A percentile compares a stretch with the other conserved stretches of the same genome.
phyloP scores from a whole-genome alignment of 352 stramenopile genomes.

The Detonula confervacea region DNA sequence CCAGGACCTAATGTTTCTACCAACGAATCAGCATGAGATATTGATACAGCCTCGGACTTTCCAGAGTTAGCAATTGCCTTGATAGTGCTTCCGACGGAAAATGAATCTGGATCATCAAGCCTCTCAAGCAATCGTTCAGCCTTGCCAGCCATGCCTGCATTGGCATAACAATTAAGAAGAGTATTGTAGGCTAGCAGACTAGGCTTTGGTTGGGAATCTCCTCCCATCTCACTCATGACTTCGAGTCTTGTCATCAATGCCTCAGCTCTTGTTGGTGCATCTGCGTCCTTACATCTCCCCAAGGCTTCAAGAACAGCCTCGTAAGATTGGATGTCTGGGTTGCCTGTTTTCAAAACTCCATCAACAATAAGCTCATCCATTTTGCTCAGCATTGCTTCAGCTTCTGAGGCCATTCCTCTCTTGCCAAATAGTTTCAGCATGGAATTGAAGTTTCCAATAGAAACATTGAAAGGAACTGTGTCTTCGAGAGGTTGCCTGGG shows the following conservation, averaged over 20 bases:
- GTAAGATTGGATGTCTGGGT: conserved; percentile 37
- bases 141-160: conserved; percentile 41
- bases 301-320: conserved; percentile 51
- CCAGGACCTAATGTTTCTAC: conserved; percentile 8
- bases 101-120: conserved; percentile 2
- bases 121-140: conserved; percentile 32
- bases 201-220: conserved; percentile 20
- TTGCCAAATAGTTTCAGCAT: conserved; percentile 54
- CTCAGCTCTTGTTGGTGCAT: conserved; percentile 38
- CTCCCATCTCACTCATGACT: conserved; percentile 43
- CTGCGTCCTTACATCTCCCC: conserved; percentile 30
- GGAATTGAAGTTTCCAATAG: conserved; percentile 46
- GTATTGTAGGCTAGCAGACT: conserved; percentile 48
- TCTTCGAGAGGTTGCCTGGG: conserved; percentile 3
- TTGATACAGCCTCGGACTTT: conserved; percentile 19
- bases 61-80: conserved; percentile 40
- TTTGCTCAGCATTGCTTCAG: conserved; percentile 32
- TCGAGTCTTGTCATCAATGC: conserved; percentile 47
- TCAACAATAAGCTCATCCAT: conserved; percentile 49
- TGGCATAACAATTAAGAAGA: conserved; percentile 46
- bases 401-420: conserved; percentile 41
- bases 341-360: conserved; percentile 21
- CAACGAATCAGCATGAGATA: conserved; percentile 27
- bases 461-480: conserved; percentile 18
- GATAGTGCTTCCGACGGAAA: conserved; percentile 22